Conservation (phyloP, 305 asterid species). For the Fraxinus platypoda region DNA sequence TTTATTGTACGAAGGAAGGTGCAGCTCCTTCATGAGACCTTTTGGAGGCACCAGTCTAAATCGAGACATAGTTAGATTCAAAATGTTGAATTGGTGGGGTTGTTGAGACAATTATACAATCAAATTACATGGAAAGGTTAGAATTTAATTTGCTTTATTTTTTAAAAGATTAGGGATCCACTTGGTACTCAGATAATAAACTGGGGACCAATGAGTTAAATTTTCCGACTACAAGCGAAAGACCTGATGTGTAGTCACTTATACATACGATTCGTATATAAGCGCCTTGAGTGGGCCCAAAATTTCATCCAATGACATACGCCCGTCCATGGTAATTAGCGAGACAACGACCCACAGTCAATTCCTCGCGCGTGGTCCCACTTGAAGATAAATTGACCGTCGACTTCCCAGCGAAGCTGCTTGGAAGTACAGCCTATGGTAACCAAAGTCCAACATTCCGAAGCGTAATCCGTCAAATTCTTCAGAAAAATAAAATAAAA, state of each 20-base stretch:
- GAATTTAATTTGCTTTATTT: neutral
- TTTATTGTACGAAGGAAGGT: neutral
- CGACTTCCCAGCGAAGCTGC: neutral
- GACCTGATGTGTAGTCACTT: neutral
- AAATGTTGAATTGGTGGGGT: neutral
- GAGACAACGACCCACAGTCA: neutral
- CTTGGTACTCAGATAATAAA: neutral
- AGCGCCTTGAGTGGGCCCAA: neutral
- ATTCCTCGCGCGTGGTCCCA: neutral
- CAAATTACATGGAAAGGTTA: neutral
- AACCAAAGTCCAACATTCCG: neutral
- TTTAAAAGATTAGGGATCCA: neutral
- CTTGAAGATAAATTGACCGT: neutral
- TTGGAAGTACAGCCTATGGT: neutral
- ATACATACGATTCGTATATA: neutral
- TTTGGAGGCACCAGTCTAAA: neutral
- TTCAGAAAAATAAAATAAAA: neutral
- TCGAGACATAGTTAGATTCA: neutral
- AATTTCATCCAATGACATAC: neutral
- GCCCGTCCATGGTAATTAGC: neutral
- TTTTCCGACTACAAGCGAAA: neutral
- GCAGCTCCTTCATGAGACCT: neutral
- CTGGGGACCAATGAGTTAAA: neutral
- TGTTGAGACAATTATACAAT: neutral
- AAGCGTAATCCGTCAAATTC: neutral